Evolutionary conservation across 495 filamentous ascomycete genomes (phyloP), one percentile per base, ranked within the genome.

Genomic region (Chaetomidium leptoderma): DNA sequence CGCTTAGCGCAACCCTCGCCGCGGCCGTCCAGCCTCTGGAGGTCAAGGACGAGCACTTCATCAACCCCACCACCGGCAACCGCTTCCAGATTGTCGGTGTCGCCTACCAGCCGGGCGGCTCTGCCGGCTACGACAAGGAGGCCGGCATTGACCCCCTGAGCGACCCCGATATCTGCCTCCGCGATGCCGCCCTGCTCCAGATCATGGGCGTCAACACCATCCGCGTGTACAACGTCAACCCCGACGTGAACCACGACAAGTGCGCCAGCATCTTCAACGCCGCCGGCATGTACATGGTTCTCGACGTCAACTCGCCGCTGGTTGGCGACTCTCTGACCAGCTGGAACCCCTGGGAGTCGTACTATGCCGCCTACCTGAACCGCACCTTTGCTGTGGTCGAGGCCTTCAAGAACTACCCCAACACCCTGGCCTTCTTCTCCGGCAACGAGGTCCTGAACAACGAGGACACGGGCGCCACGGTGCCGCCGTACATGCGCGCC

Each of bases 371-470:
- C 32, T 97, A 97, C 71, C 81, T 95, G 58, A 81, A 84, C 63
- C 86, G 91, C 65, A 89, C 90, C 58, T 97, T 96, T 71, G 85
- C 84, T 65, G 80, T 97, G 39, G 89, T 97, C 27, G 92, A 97
- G 76, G 88, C 87, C 30, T 97, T 97, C 86, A 92, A 92, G 77
- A 80, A 81, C 70, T 97, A 89, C 72, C 89, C 90, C 59, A 97
- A 97, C 74, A 84, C 86, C 3, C 76, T 96, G n/a, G 87, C 81
- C 48, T 96, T 96, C 81, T 95, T 97, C 71, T 82, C 89, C 36
- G 92, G 89, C 46, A 97, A 97, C 73, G 92, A 97, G 74, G 87
- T 96, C 51, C 92, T 97, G 70, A 88, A 95, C 62, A 79, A 89
- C 67, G 73, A 76, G 10, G 60, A 67, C 37, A 83, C 78, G 1